phyloP scores from a whole-genome alignment of 2,329 filamentous ascomycete species.

The Ophiocordyceps australis region DNA sequence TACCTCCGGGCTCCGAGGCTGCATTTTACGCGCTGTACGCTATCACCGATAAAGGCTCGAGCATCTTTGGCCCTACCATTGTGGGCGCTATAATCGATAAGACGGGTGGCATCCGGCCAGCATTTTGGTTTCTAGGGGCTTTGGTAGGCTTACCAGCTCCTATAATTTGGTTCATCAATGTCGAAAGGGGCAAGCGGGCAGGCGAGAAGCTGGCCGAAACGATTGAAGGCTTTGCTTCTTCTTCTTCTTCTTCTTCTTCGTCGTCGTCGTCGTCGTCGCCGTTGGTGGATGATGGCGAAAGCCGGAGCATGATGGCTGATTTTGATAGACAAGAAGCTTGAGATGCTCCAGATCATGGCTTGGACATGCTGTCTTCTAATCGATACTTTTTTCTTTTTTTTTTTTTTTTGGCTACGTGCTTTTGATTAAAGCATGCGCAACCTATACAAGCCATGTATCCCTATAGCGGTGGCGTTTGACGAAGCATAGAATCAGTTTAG shows the following conservation, averaged over 20 bases:
- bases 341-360: too few species aligned
- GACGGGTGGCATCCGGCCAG: conserved; percentile 63
- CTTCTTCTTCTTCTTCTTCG: too few species aligned
- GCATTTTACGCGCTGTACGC: conserved; percentile 95
- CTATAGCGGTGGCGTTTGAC: too few species aligned
- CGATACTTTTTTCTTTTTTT: too few species aligned
- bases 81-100: conserved; percentile 83
- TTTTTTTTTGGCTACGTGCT: too few species aligned
- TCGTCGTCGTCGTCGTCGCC: conserved; percentile 11
- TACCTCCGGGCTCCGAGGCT: conserved; percentile 84
- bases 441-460: too few species aligned
- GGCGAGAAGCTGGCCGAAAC: conserved; percentile 44
- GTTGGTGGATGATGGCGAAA: conserved; percentile 1
- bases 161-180: conserved; percentile 69
- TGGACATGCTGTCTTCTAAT: not conserved
- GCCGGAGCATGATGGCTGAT: conserved; percentile 5
- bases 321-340: conserved; percentile 1
- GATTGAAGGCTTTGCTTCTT: conserved; percentile 37
- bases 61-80: conserved; percentile 83
- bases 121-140: conserved; percentile 79
- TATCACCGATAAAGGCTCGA: conserved; percentile 92
- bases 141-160: conserved; percentile 76
- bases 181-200: conserved; percentile 58
- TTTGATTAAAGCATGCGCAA: too few species aligned
- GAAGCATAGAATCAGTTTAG: too few species aligned